Evolutionary conservation across 148 eudicot species (phyloP), one percentile per base, ranked within the genome.

Genomic region (Hydrangea macrophylla): DNA sequence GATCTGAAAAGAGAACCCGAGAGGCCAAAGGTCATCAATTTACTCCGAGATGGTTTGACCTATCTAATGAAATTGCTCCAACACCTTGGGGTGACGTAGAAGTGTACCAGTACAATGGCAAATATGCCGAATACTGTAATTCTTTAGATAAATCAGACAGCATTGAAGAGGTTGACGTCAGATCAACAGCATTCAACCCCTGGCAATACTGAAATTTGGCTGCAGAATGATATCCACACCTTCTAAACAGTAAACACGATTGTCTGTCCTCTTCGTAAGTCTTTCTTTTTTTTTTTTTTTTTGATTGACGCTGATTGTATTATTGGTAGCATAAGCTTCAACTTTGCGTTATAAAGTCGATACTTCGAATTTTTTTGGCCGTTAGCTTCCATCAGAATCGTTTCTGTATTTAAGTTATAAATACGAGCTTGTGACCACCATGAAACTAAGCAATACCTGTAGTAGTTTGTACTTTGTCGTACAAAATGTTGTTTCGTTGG

Each of bases 81-180:
- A 86, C 92, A 25, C 96, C 92, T 17, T 90, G 96, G 96, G 96
- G 96, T 30, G 96, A 90, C 7, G 56, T 90, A 76, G 93, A 88
- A 71, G 72, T 90, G 18, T 90, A 88, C 60, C 74, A 74, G n/a
- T 88, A 69, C 72, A 88, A 90, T 65, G 93, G 93, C 18, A 90
- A 84, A 61, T 88, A 90, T 56, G 22, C 64, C 12, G 82, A 84
- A 57, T 84, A 82, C 60, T 70, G 87, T 40, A 77, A 76, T 67
- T 70, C 82, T 44, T 27, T 81, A 48, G 89, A 82, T 64, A 70
- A 61, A 40, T 82, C 85, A 0, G 76, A 58, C 57, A 62, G 58
- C 40, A 51, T 65, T 58, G 89, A 77, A 44, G 77, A 62, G 65
- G 72, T 57, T 59, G 87, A 88, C 62, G 70, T 68, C n/a, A 26